A percentile compares a stretch with the other conserved stretches of the same genome.
These are phyloP conservation scores for Plectosphaerella cucumerina DNA, from an alignment of 2,329 filamentous ascomycete genomes.

Conservation along the genomic window DNA sequence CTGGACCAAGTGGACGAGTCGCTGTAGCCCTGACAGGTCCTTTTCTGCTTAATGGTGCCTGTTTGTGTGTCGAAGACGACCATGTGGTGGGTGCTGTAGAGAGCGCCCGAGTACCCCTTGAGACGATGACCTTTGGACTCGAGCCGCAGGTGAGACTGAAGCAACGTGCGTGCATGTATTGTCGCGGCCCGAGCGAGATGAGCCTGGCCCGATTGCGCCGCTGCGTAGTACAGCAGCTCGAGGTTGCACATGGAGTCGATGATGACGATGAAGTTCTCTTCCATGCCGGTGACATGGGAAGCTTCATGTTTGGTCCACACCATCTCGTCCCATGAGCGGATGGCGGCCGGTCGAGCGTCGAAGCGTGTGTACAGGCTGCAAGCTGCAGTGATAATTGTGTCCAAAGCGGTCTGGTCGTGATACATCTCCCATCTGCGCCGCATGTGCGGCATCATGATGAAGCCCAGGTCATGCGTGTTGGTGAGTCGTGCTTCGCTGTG, in stretches of 20 bases:
- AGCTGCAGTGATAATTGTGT: conserved; percentile 37
- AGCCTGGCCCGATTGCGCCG: conserved; percentile 22
- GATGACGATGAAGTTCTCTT: conserved; percentile 30
- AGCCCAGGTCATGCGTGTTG: conserved; percentile 50
- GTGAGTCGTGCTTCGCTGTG: conserved; percentile 33
- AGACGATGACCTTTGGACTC: conserved; percentile 1
- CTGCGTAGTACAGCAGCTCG: conserved; percentile 32
- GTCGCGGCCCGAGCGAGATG: conserved; percentile 29
- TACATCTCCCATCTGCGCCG: conserved; percentile 43
- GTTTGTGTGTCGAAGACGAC: conserved; percentile 38
- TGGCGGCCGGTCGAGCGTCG: conserved; percentile 33
- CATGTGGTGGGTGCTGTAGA: conserved; percentile 34
- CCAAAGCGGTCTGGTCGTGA: conserved; percentile 29
- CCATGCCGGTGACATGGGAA: conserved; percentile 18
- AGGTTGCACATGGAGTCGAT: conserved; percentile 39
- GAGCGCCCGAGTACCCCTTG: conserved; percentile 15
- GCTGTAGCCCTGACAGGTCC: conserved; percentile 42
- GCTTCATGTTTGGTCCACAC: conserved; percentile 23
- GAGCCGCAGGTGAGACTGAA: conserved; percentile 30
- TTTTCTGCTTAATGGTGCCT: conserved; percentile 29
- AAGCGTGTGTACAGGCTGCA: conserved; percentile 38
- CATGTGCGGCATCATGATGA: conserved; percentile 45
- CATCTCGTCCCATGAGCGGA: conserved; percentile 41
- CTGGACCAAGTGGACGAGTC: conserved; percentile 43
- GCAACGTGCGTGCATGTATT: conserved; percentile 32